Evolutionary conservation across 139 green algal genomes (phyloP).

Genomic region (Raphidocelis subcapitata): DNA sequence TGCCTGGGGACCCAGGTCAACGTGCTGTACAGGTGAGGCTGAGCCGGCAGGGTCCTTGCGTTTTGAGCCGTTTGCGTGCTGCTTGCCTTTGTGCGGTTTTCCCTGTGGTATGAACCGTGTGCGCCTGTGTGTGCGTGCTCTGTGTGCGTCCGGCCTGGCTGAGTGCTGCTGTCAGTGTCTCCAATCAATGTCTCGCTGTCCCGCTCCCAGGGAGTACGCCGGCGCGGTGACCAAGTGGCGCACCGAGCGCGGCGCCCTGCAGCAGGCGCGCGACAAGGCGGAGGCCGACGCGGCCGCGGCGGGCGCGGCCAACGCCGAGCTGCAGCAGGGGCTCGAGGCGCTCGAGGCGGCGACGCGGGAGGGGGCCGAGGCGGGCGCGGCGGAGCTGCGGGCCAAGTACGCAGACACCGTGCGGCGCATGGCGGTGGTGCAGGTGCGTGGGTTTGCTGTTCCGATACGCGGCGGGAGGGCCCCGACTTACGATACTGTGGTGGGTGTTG

Average conservation of each 20-base stretch:
- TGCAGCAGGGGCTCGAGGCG: constrained; percentile 35
- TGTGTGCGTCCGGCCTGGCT: too few species aligned
- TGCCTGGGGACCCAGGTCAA: constrained; percentile 48
- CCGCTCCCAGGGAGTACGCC: constrained; percentile 50
- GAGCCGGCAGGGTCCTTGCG: too few species aligned
- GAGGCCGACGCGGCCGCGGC: constrained; percentile 7
- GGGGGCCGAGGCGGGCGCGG: constrained; percentile 32
- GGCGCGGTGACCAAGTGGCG: constrained; percentile 14
- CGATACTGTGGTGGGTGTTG: too few species aligned
- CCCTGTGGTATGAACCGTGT: too few species aligned
- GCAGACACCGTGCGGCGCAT: constrained; percentile 52
- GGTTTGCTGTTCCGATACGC: too few species aligned
- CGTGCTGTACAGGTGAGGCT: constrained; percentile 41
- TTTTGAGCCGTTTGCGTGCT: too few species aligned
- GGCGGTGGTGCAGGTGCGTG: constrained; percentile 54
- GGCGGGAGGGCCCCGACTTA: too few species aligned
- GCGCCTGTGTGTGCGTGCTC: too few species aligned
- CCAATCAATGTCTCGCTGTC: too few species aligned
- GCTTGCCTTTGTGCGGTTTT: too few species aligned
- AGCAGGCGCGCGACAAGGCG: constrained; percentile 35
- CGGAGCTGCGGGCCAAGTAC: constrained; percentile 25
- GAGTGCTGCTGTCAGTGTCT: too few species aligned
- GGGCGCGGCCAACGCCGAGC: constrained; percentile 27
- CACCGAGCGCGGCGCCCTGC: constrained; percentile 10
- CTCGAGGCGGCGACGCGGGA: constrained; percentile 19